phyloP scores from a whole-genome alignment of 768 basidiomycete species.

The Jaapia argillacea region DNA sequence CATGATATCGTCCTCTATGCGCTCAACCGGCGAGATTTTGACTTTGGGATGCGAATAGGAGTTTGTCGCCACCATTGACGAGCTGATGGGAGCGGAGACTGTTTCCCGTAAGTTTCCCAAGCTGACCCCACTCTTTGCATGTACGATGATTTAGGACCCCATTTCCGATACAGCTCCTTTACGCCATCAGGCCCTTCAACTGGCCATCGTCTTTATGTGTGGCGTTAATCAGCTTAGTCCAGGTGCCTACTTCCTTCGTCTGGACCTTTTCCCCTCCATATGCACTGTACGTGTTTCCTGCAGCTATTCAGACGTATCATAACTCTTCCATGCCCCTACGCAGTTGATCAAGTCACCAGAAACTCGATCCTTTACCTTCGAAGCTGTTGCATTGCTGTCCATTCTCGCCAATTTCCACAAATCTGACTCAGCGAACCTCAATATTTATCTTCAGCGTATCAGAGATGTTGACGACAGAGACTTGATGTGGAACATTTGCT shows the following conservation, averaged over 20 bases:
- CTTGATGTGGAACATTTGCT: slow-evolving; percentile 47
- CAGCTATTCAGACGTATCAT: not conserved
- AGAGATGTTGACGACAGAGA: slow-evolving; percentile 34
- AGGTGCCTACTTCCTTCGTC: slow-evolving; percentile 60
- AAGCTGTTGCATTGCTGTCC: slow-evolving; percentile 48
- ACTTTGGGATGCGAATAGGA: slow-evolving; percentile 22
- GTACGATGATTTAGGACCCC: too few relatives aligned
- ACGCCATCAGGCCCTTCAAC: slow-evolving; percentile 45
- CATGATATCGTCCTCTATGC: slow-evolving; percentile 13
- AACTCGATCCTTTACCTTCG: slow-evolving; percentile 47
- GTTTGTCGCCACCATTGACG: slow-evolving; percentile 37
- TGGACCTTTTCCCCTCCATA: slow-evolving; percentile 49
- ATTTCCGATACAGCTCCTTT: slow-evolving; percentile 36
- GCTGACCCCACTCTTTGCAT: too few relatives aligned
- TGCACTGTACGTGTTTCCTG: slow-evolving; percentile 26
- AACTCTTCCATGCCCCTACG: slow-evolving; percentile 1
- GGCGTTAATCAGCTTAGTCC: slow-evolving; percentile 55
- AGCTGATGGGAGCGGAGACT: slow-evolving; percentile 32
- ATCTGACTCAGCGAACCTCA: slow-evolving; percentile 59
- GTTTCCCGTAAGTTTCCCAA: too few relatives aligned
- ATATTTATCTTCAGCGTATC: slow-evolving; percentile 51
- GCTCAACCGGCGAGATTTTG: too few relatives aligned
- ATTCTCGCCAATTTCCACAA: slow-evolving; percentile 65
- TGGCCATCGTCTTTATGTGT: slow-evolving; percentile 48
- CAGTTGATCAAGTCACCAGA: slow-evolving; percentile 49